Evolutionary conservation across 228 moss, liverwort and hornwort genomes (phyloP), one percentile per base, ranked within the genome.

Genomic region (Sphagnum fallax): DNA sequence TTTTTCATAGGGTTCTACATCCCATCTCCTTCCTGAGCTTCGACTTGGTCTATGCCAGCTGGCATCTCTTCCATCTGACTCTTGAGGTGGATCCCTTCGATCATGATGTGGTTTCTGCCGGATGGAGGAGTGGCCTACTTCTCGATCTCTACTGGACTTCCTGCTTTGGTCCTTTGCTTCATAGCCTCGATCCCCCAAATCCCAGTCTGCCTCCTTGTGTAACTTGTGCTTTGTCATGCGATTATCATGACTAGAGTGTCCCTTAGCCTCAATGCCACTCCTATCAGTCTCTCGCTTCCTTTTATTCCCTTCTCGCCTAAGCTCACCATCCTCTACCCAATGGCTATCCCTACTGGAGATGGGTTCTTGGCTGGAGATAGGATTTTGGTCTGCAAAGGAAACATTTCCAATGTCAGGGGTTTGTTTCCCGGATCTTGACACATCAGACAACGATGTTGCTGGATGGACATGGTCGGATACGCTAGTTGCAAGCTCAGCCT

Each of bases 1-100:
- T 48, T 50, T 65, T 65, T 48, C 65, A 65, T 65, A 49, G 65
- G 65, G 48, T 50, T 65, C 65, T 48, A 48, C 50, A 65, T 65
- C 64, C 64, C 64, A 65, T 65, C 49, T 49, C 12, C 64, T 14
- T 65, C 50, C 13, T 50, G 10, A 49, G 9, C 5, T 11, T 50
- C 32, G 48, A 50, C 6, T 65, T 10, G 47, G 65, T 50, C 10
- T 65, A 50, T 32, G 32, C 32, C 32, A 3, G 32, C 32, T 32
- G 32, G 32, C 32, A 32, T 32, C 6, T 65, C 32, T 47, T 16
- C 62, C 16, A 6, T 48, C 32, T 50, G 65, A 48, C 65, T 5
- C 65, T 49, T 48, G 48, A 65, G 32, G 32, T 32, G 32, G 32
- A 32, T 32, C 32, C 32, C 32, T 32, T 32, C 32, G 32, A 32